Evolutionary conservation across 345 rosid genomes (phyloP), one percentile per base, ranked within the genome.

Genomic region (Boechera stricta): DNA sequence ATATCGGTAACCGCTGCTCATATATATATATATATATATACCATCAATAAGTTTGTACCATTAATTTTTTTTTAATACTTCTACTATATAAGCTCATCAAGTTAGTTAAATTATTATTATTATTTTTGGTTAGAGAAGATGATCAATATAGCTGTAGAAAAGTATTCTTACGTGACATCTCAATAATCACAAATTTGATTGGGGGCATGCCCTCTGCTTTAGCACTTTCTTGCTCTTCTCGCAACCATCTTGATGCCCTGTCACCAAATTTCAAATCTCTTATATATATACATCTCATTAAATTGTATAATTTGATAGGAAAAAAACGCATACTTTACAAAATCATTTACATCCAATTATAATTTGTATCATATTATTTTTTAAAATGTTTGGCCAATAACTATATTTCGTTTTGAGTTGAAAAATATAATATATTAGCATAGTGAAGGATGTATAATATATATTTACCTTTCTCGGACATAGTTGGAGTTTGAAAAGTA

Each of bases 401-500:
- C 7, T 7, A 26, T 10, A 24, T 24, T 24, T 24, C 6, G 13
- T 1, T 18, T 24, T 53, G 32, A 52, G 3, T 53, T 24, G 6
- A 24, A 21, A 52, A 10, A 6, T 1, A 69, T 5, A 26, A 38
- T 15, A 26, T 10, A 28, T n/a, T 24, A 80, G 29, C 18, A 24
- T 48, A 38, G n/a, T 10, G 33, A 57, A 44, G 13, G 39, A 56
- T 41, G 38, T 31, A 35, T 70, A 2, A 21, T 10, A 7, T 45
- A 39, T 38, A 28, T 51, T 10, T 69, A 90, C 98, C 98, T 89
- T 72, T 93, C 97, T 49, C 80, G 89, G 26, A 88, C 63, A 61
- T 93, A 91, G 72, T 91, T 91, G 77, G 98, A 88, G 78, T 93
- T 93, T 31, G 97, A 89, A 79, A 93, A 93, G 78, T 93, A 89